These are phyloP conservation scores for Peribolospora baueri DNA, from an alignment of 768 basidiomycete genomes.

Conservation along the genomic window DNA sequence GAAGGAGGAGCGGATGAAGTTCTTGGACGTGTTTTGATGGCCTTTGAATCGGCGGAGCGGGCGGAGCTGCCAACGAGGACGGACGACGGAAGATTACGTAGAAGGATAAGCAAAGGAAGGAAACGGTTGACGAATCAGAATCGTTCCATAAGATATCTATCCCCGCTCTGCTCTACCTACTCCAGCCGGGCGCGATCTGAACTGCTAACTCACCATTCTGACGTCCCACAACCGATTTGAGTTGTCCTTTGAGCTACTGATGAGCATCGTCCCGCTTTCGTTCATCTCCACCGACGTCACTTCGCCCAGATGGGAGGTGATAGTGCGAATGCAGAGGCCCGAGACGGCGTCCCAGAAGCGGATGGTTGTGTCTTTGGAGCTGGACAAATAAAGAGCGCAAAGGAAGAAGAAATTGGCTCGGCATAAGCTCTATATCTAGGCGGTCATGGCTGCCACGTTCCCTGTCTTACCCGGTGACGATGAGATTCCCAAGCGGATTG, in stretches of 20 bases:
- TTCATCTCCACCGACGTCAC: conserved; percentile 18
- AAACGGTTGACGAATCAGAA: too few species aligned
- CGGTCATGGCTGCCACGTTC: not conserved
- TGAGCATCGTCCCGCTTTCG: conserved; percentile 14
- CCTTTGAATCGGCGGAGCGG: conserved; percentile 17
- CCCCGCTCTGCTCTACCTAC: too few species aligned
- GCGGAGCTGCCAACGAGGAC: conserved; percentile 10
- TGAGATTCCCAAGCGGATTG: conserved; percentile 15
- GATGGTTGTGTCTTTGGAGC: conserved; percentile 17
- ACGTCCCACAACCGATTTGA: conserved; percentile 19
- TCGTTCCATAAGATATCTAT: too few species aligned
- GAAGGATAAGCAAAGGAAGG: not conserved
- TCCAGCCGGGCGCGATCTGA: not conserved
- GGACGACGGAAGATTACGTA: not conserved
- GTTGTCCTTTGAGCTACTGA: conserved; percentile 18
- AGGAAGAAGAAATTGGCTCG: not conserved
- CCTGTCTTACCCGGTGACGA: conserved; percentile 14
- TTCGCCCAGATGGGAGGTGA: conserved; percentile 17
- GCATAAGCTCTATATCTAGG: not conserved
- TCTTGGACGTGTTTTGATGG: conserved; percentile 19
- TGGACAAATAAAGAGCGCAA: not conserved
- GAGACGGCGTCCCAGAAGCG: conserved; percentile 18
- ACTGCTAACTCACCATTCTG: conserved; percentile 14
- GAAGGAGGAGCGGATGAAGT: conserved; percentile 17
- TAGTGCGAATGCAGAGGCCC: conserved; percentile 15